Evolutionary conservation across 495 filamentous ascomycete species (phyloP).

Genomic region (Tuber brumale): DNA sequence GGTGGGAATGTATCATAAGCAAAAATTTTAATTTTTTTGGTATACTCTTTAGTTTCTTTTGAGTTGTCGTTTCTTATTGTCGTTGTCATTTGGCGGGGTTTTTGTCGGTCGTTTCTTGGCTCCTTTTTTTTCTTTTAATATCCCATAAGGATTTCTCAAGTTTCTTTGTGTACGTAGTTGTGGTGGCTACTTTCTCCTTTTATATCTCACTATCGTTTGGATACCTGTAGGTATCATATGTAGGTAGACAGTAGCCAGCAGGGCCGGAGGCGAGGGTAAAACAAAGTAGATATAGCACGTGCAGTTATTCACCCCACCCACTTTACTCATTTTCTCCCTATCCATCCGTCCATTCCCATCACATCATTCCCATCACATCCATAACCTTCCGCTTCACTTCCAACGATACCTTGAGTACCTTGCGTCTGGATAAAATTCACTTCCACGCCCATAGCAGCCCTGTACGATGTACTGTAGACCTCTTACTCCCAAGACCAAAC

Average conservation of each 20-base stretch:
- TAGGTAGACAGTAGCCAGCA: background rate
- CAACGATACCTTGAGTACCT: no score
- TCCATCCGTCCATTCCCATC: background rate
- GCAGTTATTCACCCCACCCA: background rate
- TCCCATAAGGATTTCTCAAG: background rate
- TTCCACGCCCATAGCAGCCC: no score
- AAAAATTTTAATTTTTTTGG: background rate
- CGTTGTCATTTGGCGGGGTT: background rate
- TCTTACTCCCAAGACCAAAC: no score
- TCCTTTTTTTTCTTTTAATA: background rate
- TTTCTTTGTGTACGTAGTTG: background rate
- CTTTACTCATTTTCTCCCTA: background rate
- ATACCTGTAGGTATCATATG: background rate
- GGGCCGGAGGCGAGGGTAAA: background rate
- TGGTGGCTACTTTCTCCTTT: background rate
- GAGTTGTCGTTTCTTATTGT: background rate
- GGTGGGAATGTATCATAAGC: background rate
- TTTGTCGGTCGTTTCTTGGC: background rate
- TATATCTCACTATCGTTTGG: background rate
- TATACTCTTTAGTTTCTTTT: background rate
- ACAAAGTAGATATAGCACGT: background rate
- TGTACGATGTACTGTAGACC: no score
- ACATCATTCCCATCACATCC: background rate
- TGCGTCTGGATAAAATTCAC: no score
- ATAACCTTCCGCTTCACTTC: no score